A percentile compares a stretch with the other conserved stretches of the same genome.
Conservation (phyloP, 78 protist genomes). For the Neovahlkampfia damariscottae region DNA sequence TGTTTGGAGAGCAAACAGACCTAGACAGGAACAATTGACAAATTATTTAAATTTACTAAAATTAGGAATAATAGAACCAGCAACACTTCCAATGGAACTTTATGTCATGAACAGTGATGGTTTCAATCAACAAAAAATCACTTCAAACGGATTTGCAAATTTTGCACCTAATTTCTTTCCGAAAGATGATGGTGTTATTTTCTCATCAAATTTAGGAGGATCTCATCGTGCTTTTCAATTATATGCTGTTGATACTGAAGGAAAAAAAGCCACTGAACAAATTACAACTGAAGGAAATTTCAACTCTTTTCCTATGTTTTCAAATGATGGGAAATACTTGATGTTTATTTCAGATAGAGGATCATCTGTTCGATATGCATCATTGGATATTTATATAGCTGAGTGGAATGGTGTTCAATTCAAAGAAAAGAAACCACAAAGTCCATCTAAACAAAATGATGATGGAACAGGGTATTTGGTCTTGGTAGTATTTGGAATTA, state of each 20-base stretch:
- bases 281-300: neutral
- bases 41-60: neutral
- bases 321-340: neutral
- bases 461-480: too few relatives aligned
- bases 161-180: neutral
- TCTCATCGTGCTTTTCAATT: neutral
- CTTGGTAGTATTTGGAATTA: too few relatives aligned
- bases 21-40: neutral
- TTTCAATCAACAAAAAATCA: neutral
- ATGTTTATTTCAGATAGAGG: neutral
- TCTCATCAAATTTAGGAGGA: neutral
- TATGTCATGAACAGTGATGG: neutral
- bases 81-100: neutral
- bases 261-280: neutral
- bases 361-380: neutral
- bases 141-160: neutral
- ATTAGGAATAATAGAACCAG: neutral
- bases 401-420: too few relatives aligned
- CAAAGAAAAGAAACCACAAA: too few relatives aligned
- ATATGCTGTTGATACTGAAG: neutral
- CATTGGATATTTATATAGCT: neutral
- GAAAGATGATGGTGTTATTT: neutral
- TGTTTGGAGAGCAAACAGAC: slow-evolving; percentile 1
- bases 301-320: neutral
- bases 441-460: too few relatives aligned